phyloP scores from a whole-genome alignment of 1,139 yeast species.

The Geotrichum europaeum region DNA sequence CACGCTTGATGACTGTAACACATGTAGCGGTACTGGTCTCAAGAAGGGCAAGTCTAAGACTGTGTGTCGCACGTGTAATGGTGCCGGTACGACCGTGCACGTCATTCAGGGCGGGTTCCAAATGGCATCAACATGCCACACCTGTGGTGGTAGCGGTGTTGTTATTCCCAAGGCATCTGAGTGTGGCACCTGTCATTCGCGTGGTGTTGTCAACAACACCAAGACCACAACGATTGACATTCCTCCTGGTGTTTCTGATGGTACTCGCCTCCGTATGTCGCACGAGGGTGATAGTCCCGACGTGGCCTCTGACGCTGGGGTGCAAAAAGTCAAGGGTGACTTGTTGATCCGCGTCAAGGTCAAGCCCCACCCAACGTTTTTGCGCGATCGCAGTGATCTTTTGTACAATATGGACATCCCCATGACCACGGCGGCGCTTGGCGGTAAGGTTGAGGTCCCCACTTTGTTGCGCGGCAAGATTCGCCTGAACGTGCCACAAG shows the following conservation, averaged over 20 bases:
- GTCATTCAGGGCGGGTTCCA: slow-evolving; percentile 89
- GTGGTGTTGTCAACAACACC: slow-evolving; percentile 68
- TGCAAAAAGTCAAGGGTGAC: slow-evolving; percentile 73
- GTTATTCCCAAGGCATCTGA: slow-evolving; percentile 60
- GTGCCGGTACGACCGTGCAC: slow-evolving; percentile 87
- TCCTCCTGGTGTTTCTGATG: slow-evolving; percentile 86
- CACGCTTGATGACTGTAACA: slow-evolving; percentile 68
- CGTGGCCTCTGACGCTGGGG: slow-evolving; percentile 38
- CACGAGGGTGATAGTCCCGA: slow-evolving; percentile 91
- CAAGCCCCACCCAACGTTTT: slow-evolving; percentile 63
- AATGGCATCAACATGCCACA: slow-evolving; percentile 87
- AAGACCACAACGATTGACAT: slow-evolving; percentile 72
- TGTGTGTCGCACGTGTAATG: slow-evolving; percentile 85
- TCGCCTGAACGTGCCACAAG: slow-evolving; percentile 77
- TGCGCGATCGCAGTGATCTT: slow-evolving; percentile 59
- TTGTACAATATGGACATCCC: slow-evolving; percentile 62
- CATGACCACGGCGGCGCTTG: slow-evolving; percentile 94
- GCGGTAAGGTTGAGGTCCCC: slow-evolving; percentile 84
- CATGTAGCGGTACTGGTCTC: slow-evolving; percentile 83
- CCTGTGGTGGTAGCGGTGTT: slow-evolving; percentile 88
- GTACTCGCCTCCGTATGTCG: slow-evolving; percentile 74
- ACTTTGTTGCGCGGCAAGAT: slow-evolving; percentile 70
- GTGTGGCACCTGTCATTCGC: slow-evolving; percentile 80
- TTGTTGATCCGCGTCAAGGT: slow-evolving; percentile 76
- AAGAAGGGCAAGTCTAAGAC: slow-evolving; percentile 68